phyloP scores from a whole-genome alignment of 306 rosid genomes.

The Potentilla sterilis region DNA sequence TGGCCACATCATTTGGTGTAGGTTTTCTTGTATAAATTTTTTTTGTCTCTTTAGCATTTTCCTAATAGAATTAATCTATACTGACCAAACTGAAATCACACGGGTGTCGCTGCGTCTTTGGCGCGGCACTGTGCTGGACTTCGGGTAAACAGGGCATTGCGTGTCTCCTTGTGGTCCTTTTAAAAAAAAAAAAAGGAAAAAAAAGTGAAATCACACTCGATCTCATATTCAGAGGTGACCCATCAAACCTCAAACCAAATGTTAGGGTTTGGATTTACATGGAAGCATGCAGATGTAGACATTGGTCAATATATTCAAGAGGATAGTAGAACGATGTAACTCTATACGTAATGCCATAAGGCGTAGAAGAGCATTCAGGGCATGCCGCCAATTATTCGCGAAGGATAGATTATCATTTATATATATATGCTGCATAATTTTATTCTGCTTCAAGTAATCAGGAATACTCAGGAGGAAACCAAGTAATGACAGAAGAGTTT shows the following conservation, averaged over 20 bases:
- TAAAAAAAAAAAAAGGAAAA: too few species aligned
- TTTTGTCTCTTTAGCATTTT: too few species aligned
- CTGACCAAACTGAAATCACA: too few species aligned
- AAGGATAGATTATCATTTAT: neutral
- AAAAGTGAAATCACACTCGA: too few species aligned
- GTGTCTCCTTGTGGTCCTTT: too few species aligned
- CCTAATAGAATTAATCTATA: too few species aligned
- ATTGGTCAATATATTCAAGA: slow-evolving; percentile 40
- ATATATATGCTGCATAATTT: neutral
- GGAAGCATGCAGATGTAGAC: slow-evolving; percentile 38
- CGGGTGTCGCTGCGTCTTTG: too few species aligned
- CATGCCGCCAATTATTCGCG: slow-evolving; percentile 58
- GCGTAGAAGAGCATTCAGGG: slow-evolving; percentile 52
- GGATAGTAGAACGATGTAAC: slow-evolving; percentile 10
- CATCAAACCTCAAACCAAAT: slow-evolving; percentile 24
- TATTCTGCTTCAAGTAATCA: slow-evolving; percentile 5
- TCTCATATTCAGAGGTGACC: slow-evolving; percentile 13
- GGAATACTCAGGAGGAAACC: neutral
- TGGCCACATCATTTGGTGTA: too few species aligned
- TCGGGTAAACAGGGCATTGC: too few species aligned
- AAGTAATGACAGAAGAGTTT: neutral
- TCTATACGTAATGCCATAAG: neutral
- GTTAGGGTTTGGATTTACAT: slow-evolving; percentile 39
- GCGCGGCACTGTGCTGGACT: too few species aligned
- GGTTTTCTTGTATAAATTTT: too few species aligned